These are phyloP conservation scores for Starmera amethionina DNA, from an alignment of 805 yeast species.

Conservation along the genomic window DNA sequence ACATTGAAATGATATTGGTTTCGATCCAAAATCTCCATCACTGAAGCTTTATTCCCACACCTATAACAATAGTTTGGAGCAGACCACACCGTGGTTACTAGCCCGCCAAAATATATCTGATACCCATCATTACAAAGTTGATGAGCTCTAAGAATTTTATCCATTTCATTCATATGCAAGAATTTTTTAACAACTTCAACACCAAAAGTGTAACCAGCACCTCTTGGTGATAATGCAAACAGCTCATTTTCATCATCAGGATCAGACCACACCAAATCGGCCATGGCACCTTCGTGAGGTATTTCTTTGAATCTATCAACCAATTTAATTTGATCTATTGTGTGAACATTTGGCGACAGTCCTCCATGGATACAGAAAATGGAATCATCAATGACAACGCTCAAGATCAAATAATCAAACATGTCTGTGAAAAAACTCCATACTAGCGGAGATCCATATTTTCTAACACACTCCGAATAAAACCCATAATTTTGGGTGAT, in stretches of 20 bases:
- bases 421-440: constrained; percentile 89
- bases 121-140: constrained; percentile 96
- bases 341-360: constrained; percentile 87
- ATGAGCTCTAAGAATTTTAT: constrained; percentile 85
- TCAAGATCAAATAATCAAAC: constrained; percentile 82
- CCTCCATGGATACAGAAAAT: constrained; percentile 98
- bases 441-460: constrained; percentile 71
- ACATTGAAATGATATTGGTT: constrained; percentile 75
- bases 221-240: constrained; percentile 85
- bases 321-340: constrained; percentile 82
- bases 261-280: constrained; percentile 97
- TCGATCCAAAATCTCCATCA: constrained; percentile 71
- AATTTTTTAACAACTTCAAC: constrained; percentile 83
- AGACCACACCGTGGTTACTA: constrained; percentile 94
- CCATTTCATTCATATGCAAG: constrained; percentile 64
- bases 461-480: constrained; percentile 86
- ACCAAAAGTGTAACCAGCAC: constrained; percentile 98
- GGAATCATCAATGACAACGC: constrained; percentile 83
- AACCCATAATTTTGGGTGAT: constrained; percentile 97
- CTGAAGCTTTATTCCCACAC: constrained; percentile 96
- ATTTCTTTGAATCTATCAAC: constrained; percentile 90
- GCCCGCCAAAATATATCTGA: constrained; percentile 83
- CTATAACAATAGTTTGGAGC: constrained; percentile 97
- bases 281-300: constrained; percentile 99
- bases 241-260: constrained; percentile 78